These are phyloP conservation scores for Pyricularia grisea DNA, from an alignment of 2,329 filamentous ascomycete species.

Conservation along the genomic window DNA sequence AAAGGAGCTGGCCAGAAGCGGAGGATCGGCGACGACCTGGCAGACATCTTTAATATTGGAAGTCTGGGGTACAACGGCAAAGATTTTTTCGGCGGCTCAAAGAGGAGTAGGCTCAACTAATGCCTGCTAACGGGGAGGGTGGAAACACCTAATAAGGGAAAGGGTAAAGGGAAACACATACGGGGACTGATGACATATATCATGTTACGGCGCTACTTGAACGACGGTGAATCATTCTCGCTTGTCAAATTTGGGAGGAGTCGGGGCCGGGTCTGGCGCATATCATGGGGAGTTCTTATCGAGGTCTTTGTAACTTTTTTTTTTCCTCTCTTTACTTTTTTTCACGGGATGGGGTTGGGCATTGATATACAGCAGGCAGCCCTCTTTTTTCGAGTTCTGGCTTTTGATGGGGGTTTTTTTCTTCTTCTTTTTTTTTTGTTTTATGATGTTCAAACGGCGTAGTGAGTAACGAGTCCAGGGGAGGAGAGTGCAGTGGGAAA, in stretches of 20 bases:
- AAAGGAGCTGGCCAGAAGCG: slow-evolving; percentile 63
- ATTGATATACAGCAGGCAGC: slow-evolving; percentile 5
- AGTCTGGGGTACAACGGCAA: slow-evolving; percentile 46
- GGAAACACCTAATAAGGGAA: slow-evolving; percentile 1
- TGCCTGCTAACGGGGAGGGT: neutral
- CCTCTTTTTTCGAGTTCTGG: neutral
- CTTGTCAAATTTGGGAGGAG: neutral
- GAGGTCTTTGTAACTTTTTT: neutral
- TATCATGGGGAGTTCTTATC: slow-evolving; percentile 1
- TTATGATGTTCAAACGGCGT: neutral
- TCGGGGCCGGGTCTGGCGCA: neutral
- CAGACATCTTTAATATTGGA: slow-evolving; percentile 66
- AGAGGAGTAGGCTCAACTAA: slow-evolving; percentile 39
- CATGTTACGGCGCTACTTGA: neutral
- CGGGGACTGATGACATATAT: neutral
- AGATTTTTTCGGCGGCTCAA: slow-evolving; percentile 43
- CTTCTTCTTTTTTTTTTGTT: neutral
- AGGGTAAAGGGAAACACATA: neutral
- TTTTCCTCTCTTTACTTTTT: neutral
- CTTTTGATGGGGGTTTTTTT: neutral
- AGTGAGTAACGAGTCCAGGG: neutral
- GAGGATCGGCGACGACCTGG: slow-evolving; percentile 52
- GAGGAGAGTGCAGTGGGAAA: neutral
- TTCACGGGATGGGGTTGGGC: neutral
- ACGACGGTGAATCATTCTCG: neutral